Evolutionary conservation across 306 rosid genomes (phyloP).

Genomic region (Sophora flavescens): DNA sequence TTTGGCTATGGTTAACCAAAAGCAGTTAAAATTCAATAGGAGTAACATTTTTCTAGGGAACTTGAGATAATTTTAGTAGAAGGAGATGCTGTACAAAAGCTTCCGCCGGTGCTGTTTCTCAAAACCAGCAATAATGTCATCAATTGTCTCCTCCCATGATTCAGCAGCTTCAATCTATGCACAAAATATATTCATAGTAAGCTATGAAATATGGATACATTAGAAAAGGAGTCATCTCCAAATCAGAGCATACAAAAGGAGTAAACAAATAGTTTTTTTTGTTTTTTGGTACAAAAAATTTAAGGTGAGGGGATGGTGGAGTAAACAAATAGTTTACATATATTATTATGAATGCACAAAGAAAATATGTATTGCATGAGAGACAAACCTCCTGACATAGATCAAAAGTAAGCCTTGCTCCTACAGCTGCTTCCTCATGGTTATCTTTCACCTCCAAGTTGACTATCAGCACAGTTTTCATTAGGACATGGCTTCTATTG

Average conservation of each 20-base stretch:
- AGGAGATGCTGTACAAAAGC: conserved; percentile 78
- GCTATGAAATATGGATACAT: conserved; percentile 15
- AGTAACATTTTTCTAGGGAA: conserved; percentile 20
- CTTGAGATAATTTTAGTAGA: conserved; percentile 57
- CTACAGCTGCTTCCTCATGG: conserved; percentile 94
- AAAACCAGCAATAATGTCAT: conserved; percentile 67
- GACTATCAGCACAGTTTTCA: conserved; percentile 78
- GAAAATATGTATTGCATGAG: background rate
- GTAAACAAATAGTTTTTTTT: too few relatives aligned
- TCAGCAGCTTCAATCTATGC: conserved; percentile 74
- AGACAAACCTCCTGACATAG: conserved; percentile 81
- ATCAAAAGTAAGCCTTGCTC: conserved; percentile 83
- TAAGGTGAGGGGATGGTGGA: too few relatives aligned
- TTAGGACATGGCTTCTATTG: conserved; percentile 70
- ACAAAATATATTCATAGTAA: conserved; percentile 19
- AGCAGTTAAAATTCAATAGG: background rate
- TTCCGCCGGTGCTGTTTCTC: conserved; percentile 86
- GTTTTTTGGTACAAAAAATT: too few relatives aligned
- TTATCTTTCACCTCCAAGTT: conserved; percentile 99
- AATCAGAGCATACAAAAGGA: background rate
- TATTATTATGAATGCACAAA: conserved; percentile 11
- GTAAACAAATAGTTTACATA: background rate
- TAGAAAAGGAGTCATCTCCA: conserved; percentile 16
- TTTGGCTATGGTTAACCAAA: conserved; percentile 3
- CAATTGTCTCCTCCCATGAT: conserved; percentile 95